Percentiles rank a stretch among this genome's conserved stretches.
These are phyloP conservation scores for Dioszegia aurantiaca DNA, from an alignment of 768 basidiomycete genomes.

Conservation along the genomic window DNA sequence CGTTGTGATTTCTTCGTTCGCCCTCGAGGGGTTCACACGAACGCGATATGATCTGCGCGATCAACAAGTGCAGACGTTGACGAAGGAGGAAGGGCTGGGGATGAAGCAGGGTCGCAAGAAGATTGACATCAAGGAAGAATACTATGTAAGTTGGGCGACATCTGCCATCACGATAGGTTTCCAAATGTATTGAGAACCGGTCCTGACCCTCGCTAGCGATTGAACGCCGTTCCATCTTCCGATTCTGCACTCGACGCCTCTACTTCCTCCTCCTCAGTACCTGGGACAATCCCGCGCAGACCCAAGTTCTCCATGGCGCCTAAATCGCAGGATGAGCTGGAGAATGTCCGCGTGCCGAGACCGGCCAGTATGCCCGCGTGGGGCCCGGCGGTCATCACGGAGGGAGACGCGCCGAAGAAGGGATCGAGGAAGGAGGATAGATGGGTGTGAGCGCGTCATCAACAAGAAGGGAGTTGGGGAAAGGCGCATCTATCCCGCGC, in stretches of 20 bases:
- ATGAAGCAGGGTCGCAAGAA: slow-evolving; percentile 53
- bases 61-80: slow-evolving; percentile 28
- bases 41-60: slow-evolving; percentile 81
- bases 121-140: slow-evolving; percentile 92
- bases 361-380: slow-evolving; percentile 89
- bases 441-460: slow-evolving; percentile 28
- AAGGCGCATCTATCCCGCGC: too few species aligned
- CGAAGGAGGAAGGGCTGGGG: slow-evolving; percentile 41
- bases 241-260: slow-evolving; percentile 52
- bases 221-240: slow-evolving; percentile 21
- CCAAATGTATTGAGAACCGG: background rate
- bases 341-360: slow-evolving; percentile 75
- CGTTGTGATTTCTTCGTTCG: slow-evolving; percentile 83
- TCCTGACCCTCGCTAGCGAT: slow-evolving; percentile 17
- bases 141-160: slow-evolving; percentile 92
- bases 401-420: slow-evolving; percentile 41
- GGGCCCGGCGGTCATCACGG: slow-evolving; percentile 58
- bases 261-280: slow-evolving; percentile 7
- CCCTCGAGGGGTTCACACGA: slow-evolving; percentile 75
- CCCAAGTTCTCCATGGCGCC: slow-evolving; percentile 37
- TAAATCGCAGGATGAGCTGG: slow-evolving; percentile 65
- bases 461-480: too few species aligned
- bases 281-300: background rate
- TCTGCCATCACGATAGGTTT: too few species aligned
- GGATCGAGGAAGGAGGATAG: slow-evolving; percentile 38